phyloP scores from a whole-genome alignment of 2,329 filamentous ascomycete species.

The Erysiphe pulchra region DNA sequence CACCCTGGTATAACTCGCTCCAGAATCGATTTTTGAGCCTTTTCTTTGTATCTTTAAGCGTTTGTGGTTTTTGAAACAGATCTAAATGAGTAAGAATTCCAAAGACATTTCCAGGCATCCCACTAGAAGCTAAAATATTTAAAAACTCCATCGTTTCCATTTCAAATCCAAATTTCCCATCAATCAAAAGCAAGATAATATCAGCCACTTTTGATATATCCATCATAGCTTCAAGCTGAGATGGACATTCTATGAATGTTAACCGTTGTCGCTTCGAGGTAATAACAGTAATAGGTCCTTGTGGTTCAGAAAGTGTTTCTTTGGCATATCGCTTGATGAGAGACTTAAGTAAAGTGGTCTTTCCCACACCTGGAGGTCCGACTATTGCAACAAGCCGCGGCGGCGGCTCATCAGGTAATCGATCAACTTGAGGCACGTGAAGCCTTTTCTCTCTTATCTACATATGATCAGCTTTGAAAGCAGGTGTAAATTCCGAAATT shows the following conservation, averaged over 20 bases:
- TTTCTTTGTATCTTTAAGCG: slow-evolving; percentile 85
- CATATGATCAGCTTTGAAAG: slow-evolving; percentile 2
- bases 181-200: slow-evolving; percentile 92
- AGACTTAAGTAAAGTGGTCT: slow-evolving; percentile 87
- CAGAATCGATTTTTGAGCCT: slow-evolving; percentile 84
- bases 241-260: slow-evolving; percentile 93
- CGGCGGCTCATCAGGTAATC: slow-evolving; percentile 81
- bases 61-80: slow-evolving; percentile 80
- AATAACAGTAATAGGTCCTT: slow-evolving; percentile 82
- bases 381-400: slow-evolving; percentile 84
- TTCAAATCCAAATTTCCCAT: slow-evolving; percentile 95
- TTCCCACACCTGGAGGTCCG: slow-evolving; percentile 81
- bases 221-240: slow-evolving; percentile 87
- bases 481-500: neutral
- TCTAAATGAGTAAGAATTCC: slow-evolving; percentile 92
- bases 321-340: slow-evolving; percentile 87
- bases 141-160: slow-evolving; percentile 99
- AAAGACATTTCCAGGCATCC: slow-evolving; percentile 97
- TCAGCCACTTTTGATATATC: slow-evolving; percentile 94
- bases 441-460: slow-evolving; percentile 86
- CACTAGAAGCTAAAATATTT: slow-evolving; percentile 74
- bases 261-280: slow-evolving; percentile 87
- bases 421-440: slow-evolving; percentile 89
- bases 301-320: slow-evolving; percentile 71
- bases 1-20: slow-evolving; percentile 90